Evolutionary conservation across 2,329 filamentous ascomycete species (phyloP).

Genomic region (Phaeosphaeria sp.): DNA sequence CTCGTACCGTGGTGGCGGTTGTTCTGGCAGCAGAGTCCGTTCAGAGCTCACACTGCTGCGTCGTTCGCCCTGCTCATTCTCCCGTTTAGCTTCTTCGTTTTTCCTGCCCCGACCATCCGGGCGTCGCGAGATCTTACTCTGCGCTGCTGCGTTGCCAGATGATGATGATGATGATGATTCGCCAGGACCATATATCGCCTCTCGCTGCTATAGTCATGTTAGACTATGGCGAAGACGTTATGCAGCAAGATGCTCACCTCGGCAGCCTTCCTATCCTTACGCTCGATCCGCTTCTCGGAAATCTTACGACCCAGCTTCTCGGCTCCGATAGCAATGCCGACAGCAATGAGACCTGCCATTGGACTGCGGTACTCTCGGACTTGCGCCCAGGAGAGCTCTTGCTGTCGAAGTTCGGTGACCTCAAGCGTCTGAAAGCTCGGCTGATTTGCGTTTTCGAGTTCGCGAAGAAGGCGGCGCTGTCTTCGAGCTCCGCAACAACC

Average conservation of each 20-base stretch:
- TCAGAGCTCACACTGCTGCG: constrained; percentile 22
- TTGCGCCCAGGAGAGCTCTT: neutral
- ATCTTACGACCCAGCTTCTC: constrained; percentile 29
- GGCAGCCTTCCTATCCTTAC: constrained; percentile 31
- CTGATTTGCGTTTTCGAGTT: neutral
- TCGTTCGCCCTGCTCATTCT: constrained; percentile 9
- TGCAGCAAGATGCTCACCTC: constrained; percentile 11
- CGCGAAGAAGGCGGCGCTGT: constrained; percentile 3
- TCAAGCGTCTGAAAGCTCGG: neutral
- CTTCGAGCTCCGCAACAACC: constrained; percentile 10
- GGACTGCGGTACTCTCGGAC: constrained; percentile 8
- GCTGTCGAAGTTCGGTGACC: neutral
- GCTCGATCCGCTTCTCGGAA: constrained; percentile 28
- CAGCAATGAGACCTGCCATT: constrained; percentile 29
- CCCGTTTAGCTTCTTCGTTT: constrained; percentile 17
- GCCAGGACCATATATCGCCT: constrained; percentile 11
- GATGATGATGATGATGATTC: constrained; percentile 19
- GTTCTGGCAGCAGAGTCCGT: constrained; percentile 13
- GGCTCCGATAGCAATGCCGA: constrained; percentile 27
- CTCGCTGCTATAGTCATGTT: constrained; percentile 13
- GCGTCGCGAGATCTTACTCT: constrained; percentile 9
- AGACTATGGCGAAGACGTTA: neutral
- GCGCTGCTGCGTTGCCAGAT: constrained; percentile 9
- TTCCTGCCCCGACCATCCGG: constrained; percentile 13
- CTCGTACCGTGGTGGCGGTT: constrained; percentile 22